Evolutionary conservation across 2,329 filamentous ascomycete species (phyloP).

Genomic region (Mariannaea elegans): DNA sequence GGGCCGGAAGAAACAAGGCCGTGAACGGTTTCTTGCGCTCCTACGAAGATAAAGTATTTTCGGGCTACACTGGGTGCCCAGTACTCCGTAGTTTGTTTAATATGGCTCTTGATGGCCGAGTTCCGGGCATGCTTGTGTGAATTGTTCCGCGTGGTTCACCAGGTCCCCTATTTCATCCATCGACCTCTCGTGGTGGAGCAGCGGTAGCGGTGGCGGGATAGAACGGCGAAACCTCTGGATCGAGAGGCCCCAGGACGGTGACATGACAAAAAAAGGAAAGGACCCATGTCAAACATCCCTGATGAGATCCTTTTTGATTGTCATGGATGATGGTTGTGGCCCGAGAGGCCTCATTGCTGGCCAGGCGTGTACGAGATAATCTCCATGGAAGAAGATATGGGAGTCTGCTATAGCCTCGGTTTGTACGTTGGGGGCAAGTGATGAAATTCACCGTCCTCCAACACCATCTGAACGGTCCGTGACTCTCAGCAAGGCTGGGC

Average conservation of each 20-base stretch:
- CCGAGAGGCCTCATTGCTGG: conserved; percentile 2
- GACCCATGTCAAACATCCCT: conserved; percentile 12
- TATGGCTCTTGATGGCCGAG: conserved; percentile 21
- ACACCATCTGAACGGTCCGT: too few species aligned
- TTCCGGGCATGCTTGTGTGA: conserved; percentile 14
- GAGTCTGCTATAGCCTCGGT: background rate
- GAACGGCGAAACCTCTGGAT: conserved; percentile 22
- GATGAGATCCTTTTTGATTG: conserved; percentile 13
- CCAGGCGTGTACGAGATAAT: background rate
- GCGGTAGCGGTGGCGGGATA: conserved; percentile 37
- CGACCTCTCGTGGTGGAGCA: conserved; percentile 20
- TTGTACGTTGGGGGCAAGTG: background rate
- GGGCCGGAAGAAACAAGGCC: background rate
- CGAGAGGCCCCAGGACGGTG: conserved; percentile 14
- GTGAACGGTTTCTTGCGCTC: conserved; percentile 5
- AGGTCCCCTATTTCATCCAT: conserved; percentile 13
- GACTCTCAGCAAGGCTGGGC: too few species aligned
- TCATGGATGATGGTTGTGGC: background rate
- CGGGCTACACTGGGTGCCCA: conserved; percentile 7
- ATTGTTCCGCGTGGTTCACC: background rate
- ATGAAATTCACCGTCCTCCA: background rate
- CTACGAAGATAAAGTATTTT: background rate
- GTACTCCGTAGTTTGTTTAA: conserved; percentile 13
- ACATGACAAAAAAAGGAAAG: conserved; percentile 24
- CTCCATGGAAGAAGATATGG: background rate